Evolutionary conservation across 495 filamentous ascomycete genomes (phyloP).

Genomic region (Wilcoxina mikolae): DNA sequence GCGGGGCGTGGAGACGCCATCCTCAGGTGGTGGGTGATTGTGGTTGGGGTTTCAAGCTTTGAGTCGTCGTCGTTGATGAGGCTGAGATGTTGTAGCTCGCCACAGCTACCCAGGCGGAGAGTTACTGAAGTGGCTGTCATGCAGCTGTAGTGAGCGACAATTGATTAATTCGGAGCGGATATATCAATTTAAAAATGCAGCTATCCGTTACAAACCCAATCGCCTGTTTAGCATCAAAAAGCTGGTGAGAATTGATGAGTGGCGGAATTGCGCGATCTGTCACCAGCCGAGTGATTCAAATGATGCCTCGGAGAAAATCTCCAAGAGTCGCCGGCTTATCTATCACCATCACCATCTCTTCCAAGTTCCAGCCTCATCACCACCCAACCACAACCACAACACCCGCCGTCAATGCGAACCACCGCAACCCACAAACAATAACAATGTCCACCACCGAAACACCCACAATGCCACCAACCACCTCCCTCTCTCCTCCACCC

Average conservation of each 20-base stretch:
- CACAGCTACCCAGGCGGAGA: too few relatives aligned
- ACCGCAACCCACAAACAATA: neutral
- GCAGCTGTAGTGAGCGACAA: too few relatives aligned
- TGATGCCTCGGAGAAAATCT: constrained; percentile 11
- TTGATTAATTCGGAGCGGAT: too few relatives aligned
- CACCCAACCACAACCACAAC: neutral
- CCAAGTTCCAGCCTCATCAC: neutral
- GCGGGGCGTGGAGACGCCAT: constrained; percentile 3
- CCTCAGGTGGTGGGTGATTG: neutral
- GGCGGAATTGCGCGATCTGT: too few relatives aligned
- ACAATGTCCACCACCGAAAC: constrained; percentile 5
- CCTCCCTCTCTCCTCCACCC: neutral
- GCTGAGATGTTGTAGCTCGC: too few relatives aligned
- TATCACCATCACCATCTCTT: neutral
- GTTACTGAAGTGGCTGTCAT: too few relatives aligned
- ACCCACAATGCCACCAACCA: neutral
- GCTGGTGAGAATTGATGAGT: too few relatives aligned
- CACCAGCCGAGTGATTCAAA: too few relatives aligned
- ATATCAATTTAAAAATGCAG: too few relatives aligned
- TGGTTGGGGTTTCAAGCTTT: neutral
- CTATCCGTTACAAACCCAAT: too few relatives aligned
- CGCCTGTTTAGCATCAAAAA: too few relatives aligned
- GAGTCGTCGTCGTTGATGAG: neutral
- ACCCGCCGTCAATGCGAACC: neutral
- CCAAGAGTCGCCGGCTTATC: neutral